These are phyloP conservation scores for Dactylellina leptospora DNA, from an alignment of 2,329 filamentous ascomycete genomes.

Conservation along the genomic window DNA sequence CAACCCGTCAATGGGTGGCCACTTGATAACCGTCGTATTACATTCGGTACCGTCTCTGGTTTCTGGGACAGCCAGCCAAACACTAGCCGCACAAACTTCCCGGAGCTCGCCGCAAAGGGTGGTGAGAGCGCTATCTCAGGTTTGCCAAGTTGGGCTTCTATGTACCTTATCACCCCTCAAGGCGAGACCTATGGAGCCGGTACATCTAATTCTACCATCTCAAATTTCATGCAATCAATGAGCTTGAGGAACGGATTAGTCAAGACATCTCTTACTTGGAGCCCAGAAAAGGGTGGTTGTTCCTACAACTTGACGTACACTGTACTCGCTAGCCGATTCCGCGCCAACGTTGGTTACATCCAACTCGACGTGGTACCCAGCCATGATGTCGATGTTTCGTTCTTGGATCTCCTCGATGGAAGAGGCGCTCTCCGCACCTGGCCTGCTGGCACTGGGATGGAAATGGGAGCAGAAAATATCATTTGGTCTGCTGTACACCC, in stretches of 20 bases:
- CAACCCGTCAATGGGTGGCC: conserved; percentile 71
- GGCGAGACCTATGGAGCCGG: conserved; percentile 68
- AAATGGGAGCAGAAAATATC: conserved; percentile 62
- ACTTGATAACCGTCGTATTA: conserved; percentile 70
- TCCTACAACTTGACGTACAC: conserved; percentile 71
- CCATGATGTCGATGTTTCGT: conserved; percentile 62
- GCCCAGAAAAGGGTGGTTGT: conserved; percentile 64
- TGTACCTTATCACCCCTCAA: conserved; percentile 56
- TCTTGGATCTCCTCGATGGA: conserved; percentile 75
- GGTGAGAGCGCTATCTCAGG: conserved; percentile 76
- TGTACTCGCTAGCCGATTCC: conserved; percentile 58
- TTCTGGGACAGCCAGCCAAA: conserved; percentile 71
- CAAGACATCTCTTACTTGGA: conserved; percentile 74
- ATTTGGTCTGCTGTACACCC: conserved; percentile 75
- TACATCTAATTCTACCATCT: conserved; percentile 69
- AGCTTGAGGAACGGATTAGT: conserved; percentile 71
- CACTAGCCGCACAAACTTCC: conserved; percentile 71
- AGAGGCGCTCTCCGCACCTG: conserved; percentile 72
- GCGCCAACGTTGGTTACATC: conserved; percentile 64
- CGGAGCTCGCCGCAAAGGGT: conserved; percentile 74
- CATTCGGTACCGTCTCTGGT: conserved; percentile 73
- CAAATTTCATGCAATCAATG: conserved; percentile 69
- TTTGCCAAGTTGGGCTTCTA: conserved; percentile 71
- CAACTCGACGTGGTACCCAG: conserved; percentile 69
- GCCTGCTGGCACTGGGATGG: conserved; percentile 67